Evolutionary conservation across 1,284 basidiomycete species (phyloP), one percentile per base, ranked within the genome.

Genomic region (Fomitiporia mediterranea): DNA sequence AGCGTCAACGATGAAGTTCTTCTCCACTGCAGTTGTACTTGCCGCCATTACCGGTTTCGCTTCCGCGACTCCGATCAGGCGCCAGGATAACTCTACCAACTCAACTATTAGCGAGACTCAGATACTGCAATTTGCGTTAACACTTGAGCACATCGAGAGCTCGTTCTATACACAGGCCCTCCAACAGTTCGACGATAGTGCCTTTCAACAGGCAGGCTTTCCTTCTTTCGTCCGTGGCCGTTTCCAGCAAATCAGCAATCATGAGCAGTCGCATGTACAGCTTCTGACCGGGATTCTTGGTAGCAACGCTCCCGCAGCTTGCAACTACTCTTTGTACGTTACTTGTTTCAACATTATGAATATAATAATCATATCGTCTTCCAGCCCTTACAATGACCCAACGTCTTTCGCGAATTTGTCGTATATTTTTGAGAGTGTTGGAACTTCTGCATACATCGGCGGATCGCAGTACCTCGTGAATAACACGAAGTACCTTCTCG

Each of bases 71-170:
- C 56, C 56, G 3, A 25, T 48, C 50, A 43, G 23, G 23, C 49
- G 56, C 39, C 50, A 11, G 5, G 48, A 25, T 15, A 53, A 47
- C 28, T 7, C 42, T 15, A 6, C 28, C 30, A 34, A 34, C 4
- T 11, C 54, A 21, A 17, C 43, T 4, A 43, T 46, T n/a, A 57
- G 43, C 30, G 19, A 15, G 2, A 60, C 58, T 11, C 55, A 60
- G 39, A 49, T 57, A n/a, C 50, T 60, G 1, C 58, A 86, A 66
- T 83, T 79, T 51, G 83, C 83, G 1, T 75, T 89, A 48, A 81
- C 80, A 19, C 75, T 89, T 48, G 84, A 90, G 70, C 79, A 87
- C 66, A 74, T 91, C 60, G 83, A 89, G 68, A 76, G 77, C 67
- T 70, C 76, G 21, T 89, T 89, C 73, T 91, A 82, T 68, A 57